These are phyloP conservation scores for Rhodotorula glutinis DNA, from an alignment of 1,284 basidiomycete species.

Conservation along the genomic window DNA sequence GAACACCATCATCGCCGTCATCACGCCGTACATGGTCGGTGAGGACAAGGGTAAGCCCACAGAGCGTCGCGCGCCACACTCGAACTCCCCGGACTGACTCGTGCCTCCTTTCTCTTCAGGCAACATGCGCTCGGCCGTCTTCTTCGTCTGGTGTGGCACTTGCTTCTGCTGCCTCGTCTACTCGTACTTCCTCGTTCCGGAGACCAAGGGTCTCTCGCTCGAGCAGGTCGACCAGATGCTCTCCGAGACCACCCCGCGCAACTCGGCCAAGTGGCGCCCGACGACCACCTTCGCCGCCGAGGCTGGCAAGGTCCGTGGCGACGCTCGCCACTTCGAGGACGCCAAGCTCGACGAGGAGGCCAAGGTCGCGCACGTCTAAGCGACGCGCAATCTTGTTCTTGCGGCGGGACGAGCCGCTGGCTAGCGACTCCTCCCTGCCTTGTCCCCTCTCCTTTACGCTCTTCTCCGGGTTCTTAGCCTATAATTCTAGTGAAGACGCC, in stretches of 20 bases:
- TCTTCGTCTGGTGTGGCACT: slow-evolving; percentile 45
- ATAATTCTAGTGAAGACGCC: too few species aligned
- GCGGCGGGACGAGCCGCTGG: too few species aligned
- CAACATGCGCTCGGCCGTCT: slow-evolving; percentile 41
- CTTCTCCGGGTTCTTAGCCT: too few species aligned
- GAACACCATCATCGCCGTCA: slow-evolving; percentile 47
- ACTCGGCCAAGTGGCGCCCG: slow-evolving; percentile 41
- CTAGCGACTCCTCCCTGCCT: too few species aligned
- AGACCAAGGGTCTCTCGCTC: slow-evolving; percentile 48
- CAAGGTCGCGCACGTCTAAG: background rate
- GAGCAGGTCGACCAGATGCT: slow-evolving; percentile 49
- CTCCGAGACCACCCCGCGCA: slow-evolving; percentile 34
- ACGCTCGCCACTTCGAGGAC: slow-evolving; percentile 13
- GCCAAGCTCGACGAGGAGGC: background rate
- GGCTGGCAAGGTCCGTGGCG: slow-evolving; percentile 20
- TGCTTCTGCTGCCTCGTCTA: slow-evolving; percentile 44
- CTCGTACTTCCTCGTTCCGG: slow-evolving; percentile 46
- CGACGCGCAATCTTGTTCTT: too few species aligned
- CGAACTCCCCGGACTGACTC: too few species aligned
- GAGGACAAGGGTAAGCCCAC: too few species aligned
- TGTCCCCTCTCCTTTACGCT: too few species aligned
- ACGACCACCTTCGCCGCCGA: slow-evolving; percentile 26
- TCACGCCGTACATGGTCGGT: slow-evolving; percentile 39
- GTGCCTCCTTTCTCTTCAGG: too few species aligned
- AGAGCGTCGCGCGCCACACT: too few species aligned